phyloP scores from a whole-genome alignment of 306 rosid genomes.

The Lagenaria siceraria region DNA sequence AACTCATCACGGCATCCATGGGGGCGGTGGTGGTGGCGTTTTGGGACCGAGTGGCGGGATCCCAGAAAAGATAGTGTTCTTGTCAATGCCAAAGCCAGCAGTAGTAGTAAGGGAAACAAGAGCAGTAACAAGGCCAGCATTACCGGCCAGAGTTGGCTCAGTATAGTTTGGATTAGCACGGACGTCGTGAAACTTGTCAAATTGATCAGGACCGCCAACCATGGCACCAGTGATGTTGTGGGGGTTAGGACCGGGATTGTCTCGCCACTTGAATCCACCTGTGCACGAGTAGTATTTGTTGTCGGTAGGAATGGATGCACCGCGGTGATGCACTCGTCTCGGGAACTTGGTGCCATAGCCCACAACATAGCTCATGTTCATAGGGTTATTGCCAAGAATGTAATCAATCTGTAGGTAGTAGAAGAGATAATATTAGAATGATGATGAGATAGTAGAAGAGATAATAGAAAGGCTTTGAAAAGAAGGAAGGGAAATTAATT shows the following conservation, averaged over 20 bases:
- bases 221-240: slow-evolving; percentile 47
- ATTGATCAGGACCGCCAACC: slow-evolving; percentile 59
- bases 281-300: slow-evolving; percentile 29
- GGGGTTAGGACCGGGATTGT: slow-evolving; percentile 25
- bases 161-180: slow-evolving; percentile 27
- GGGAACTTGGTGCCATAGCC: slow-evolving; percentile 47
- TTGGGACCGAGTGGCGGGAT: slow-evolving; percentile 51
- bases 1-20: slow-evolving; percentile 37
- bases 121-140: slow-evolving; percentile 65
- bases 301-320: slow-evolving; percentile 47
- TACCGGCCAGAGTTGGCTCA: slow-evolving; percentile 52
- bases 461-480: too few relatives aligned
- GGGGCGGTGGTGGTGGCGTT: slow-evolving; percentile 48
- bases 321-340: slow-evolving; percentile 44
- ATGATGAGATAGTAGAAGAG: too few relatives aligned
- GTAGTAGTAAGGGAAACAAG: slow-evolving; percentile 36
- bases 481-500: too few relatives aligned
- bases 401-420: slow-evolving; percentile 33
- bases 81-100: slow-evolving; percentile 29
- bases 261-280: slow-evolving; percentile 42
- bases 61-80: slow-evolving; percentile 40
- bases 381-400: slow-evolving; percentile 54
- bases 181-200: slow-evolving; percentile 34
- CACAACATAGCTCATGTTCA: slow-evolving; percentile 55
- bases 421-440: too few relatives aligned